Base-by-base conservation (phyloP, 2,329 filamentous ascomycete genomes). In the Fusarium pseudograminearum region DNA sequence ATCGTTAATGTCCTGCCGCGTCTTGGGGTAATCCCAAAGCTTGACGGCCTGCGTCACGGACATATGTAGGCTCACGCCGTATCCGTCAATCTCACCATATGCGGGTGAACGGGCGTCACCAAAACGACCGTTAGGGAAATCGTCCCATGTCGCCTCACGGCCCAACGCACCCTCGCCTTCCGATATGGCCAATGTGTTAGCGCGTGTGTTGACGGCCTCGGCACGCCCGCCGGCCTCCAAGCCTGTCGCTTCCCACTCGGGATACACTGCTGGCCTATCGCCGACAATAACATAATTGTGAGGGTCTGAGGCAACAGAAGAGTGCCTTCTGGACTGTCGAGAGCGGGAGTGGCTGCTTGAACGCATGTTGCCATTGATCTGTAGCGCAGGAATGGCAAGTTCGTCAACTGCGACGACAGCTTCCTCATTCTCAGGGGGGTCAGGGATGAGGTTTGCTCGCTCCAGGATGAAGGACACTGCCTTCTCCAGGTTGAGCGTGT, bases 51-150 rank as follows among this genome's bases (percentile, higher is more conserved):
- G 90, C 4, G 90, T 87, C n/a, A 93, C 89, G 1, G 92, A 93
- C 77, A 98, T 93, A 81, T 98, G 96, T 40, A 99, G 84, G 59
- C 91, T 96, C n/a, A 97, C 94, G 14, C 96, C 96, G 77, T 98
- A 98, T n/a, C 95, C 95, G 76, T 98, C 94, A 62, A 98, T 98
- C 79, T 98, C 94, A 74, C 95, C 95, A 77, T 97, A 98, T 1
- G 95, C 95, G 2, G 94, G 94, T 4, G 94, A 97, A 54, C 95
- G 89, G 7, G 94, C 93, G 76, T 98, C 95, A 77, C 95, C 95
- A 90, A 95, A 98, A 57, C 95, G 89, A 30, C 95, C 96, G 83
- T 98, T 98, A 68, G 95, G 95, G 79, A 94, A 99, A 77, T 99
- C 96, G 76, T 99, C 96, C 96, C 96, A 99, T 1, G 96, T 99